Conservation (phyloP, 345 rosid species). For the Viola odorata region DNA sequence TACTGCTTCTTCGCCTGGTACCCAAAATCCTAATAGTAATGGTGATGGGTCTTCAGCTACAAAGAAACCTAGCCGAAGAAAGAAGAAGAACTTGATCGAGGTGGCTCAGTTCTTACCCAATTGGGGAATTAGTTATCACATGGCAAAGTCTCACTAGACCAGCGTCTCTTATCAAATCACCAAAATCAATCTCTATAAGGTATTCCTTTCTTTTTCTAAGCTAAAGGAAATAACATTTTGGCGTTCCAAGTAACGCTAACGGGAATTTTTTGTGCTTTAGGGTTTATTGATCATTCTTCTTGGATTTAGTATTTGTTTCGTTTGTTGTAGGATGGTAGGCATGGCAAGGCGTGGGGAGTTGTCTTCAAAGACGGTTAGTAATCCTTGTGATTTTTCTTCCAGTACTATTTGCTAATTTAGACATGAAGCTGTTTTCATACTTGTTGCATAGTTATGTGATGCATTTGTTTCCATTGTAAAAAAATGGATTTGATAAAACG, state of each 20-base stretch:
- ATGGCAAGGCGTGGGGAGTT: slow-evolving; percentile 97
- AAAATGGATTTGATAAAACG: too few species aligned
- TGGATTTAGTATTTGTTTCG: too few species aligned
- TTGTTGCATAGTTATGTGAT: too few species aligned
- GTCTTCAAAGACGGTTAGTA: slow-evolving; percentile 79
- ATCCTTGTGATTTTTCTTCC: too few species aligned
- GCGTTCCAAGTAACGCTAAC: too few species aligned
- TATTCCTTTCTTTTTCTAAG: too few species aligned
- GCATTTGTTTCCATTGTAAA: too few species aligned
- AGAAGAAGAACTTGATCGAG: slow-evolving; percentile 94
- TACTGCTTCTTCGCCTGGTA: slow-evolving; percentile 27
- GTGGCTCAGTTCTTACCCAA: slow-evolving; percentile 88
- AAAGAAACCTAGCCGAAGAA: slow-evolving; percentile 46
- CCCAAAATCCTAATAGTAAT: slow-evolving; percentile 3
- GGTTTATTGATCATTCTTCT: not conserved
- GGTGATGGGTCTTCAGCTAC: slow-evolving; percentile 20
- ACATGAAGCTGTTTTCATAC: too few species aligned
- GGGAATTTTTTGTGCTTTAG: slow-evolving; percentile 1
- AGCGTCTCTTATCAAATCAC: slow-evolving; percentile 84
- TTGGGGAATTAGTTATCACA: slow-evolving; percentile 89
- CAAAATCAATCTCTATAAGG: slow-evolving; percentile 94
- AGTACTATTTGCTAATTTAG: too few species aligned
- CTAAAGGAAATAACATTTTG: too few species aligned
- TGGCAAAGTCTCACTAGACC: slow-evolving; percentile 95
- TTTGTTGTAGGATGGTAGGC: slow-evolving; percentile 71